phyloP scores from a whole-genome alignment of 331 rosid genomes.

The Acacia concinna region DNA sequence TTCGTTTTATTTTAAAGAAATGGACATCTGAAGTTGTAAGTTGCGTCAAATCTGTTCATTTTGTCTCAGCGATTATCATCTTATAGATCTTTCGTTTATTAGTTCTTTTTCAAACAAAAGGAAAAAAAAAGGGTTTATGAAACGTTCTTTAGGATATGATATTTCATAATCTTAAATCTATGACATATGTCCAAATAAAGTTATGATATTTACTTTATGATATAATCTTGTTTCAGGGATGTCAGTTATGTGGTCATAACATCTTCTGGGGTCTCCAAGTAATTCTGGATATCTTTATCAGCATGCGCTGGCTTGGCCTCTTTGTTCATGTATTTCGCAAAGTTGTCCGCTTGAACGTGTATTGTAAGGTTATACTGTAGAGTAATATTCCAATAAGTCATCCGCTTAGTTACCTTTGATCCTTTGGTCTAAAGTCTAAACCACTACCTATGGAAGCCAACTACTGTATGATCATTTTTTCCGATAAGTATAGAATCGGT shows the following conservation, averaged over 20 bases:
- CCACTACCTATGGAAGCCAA: constrained; percentile 34
- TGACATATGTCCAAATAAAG: background rate
- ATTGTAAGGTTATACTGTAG: constrained; percentile 74
- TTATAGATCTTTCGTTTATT: background rate
- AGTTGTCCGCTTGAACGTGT: constrained; percentile 68
- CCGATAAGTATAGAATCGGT: constrained; percentile 42
- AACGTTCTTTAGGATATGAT: background rate
- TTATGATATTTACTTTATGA: background rate
- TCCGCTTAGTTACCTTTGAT: constrained; percentile 14
- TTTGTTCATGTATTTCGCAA: constrained; percentile 59
- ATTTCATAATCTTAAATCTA: background rate
- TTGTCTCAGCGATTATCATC: background rate
- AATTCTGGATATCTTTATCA: constrained; percentile 42
- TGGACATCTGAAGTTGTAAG: background rate
- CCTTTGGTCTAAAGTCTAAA: constrained; percentile 12
- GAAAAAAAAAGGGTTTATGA: background rate
- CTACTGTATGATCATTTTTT: constrained; percentile 27
- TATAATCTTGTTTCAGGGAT: constrained; percentile 39
- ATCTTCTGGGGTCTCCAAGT: constrained; percentile 7
- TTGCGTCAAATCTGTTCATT: background rate
- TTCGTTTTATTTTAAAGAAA: background rate
- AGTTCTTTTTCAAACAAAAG: background rate
- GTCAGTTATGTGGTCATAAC: constrained; percentile 1
- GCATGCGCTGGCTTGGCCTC: constrained; percentile 75
- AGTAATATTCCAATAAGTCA: constrained; percentile 6